These are phyloP conservation scores for Phytophthora pseudosyringae DNA, from an alignment of 352 stramenopile species.

Conservation along the genomic window DNA sequence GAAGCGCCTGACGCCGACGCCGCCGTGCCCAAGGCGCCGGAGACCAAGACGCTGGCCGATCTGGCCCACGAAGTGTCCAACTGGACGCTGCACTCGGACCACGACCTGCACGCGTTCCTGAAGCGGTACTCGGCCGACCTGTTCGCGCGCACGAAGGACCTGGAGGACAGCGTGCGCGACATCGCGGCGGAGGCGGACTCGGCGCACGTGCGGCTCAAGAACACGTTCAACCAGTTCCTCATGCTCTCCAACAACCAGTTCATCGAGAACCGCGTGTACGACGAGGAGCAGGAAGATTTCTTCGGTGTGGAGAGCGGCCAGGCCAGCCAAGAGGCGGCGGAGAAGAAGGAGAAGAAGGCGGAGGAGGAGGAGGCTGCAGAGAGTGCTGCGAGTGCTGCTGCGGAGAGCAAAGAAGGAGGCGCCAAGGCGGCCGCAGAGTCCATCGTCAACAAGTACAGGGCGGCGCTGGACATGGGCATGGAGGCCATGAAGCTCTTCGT, in stretches of 20 bases:
- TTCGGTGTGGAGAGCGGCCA: slow-evolving; percentile 39
- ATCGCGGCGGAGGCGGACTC: slow-evolving; percentile 71
- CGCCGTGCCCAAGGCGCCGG: slow-evolving; percentile 7
- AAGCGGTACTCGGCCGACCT: slow-evolving; percentile 69
- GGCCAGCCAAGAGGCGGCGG: neutral
- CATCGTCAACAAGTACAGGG: slow-evolving; percentile 77
- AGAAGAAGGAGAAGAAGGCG: slow-evolving; percentile 1
- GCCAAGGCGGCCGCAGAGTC: slow-evolving; percentile 51
- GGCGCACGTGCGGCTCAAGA: slow-evolving; percentile 76
- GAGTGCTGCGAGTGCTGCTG: neutral
- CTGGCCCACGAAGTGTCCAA: slow-evolving; percentile 52
- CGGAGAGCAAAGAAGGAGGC: slow-evolving; percentile 26
- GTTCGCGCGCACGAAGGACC: slow-evolving; percentile 66
- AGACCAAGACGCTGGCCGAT: slow-evolving; percentile 52
- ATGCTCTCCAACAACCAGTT: slow-evolving; percentile 91
- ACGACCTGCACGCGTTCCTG: slow-evolving; percentile 71
- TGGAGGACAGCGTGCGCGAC: slow-evolving; percentile 77
- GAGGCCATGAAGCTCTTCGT: slow-evolving; percentile 88
- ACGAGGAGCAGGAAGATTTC: slow-evolving; percentile 85
- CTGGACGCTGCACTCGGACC: slow-evolving; percentile 83
- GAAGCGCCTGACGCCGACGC: neutral
- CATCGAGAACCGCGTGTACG: slow-evolving; percentile 91
- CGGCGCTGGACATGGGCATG: slow-evolving; percentile 78
- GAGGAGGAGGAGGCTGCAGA: slow-evolving; percentile 4
- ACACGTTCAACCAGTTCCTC: slow-evolving; percentile 90